Conservation (phyloP, 441 rosid genomes). For the Dalechampia spathulata region DNA sequence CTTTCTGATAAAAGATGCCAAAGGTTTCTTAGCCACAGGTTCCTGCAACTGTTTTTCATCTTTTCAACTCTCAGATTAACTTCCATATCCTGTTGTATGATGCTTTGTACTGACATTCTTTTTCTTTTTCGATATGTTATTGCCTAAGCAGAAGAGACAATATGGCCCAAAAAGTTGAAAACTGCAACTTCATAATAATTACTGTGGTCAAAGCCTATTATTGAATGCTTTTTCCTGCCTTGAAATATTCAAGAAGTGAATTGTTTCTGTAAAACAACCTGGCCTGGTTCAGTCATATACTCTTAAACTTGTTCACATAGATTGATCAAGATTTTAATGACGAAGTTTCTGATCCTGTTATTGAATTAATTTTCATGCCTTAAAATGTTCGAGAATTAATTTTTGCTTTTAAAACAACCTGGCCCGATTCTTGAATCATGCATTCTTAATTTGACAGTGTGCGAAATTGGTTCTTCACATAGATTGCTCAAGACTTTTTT, state of each 20-base stretch:
- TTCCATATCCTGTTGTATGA: not conserved
- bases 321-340: not conserved
- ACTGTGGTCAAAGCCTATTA: too few species aligned
- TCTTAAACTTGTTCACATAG: not conserved
- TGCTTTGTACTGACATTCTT: not conserved
- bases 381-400: not conserved
- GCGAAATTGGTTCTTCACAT: not conserved
- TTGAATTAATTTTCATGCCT: not conserved
- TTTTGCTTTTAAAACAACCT: not conserved
- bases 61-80: not conserved
- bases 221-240: not conserved
- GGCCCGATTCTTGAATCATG: not conserved
- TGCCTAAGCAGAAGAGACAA: not conserved
- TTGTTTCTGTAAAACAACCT: not conserved
- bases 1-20: not conserved
- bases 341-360: not conserved
- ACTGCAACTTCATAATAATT: too few species aligned
- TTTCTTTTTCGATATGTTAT: not conserved
- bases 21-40: not conserved
- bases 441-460: not conserved
- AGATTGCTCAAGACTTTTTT: not conserved
- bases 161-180: not conserved
- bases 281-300: not conserved
- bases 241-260: not conserved
- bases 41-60: not conserved